Percentiles rank a stretch among this genome's conserved stretches.
Conservation (phyloP, 768 basidiomycete genomes). For the Boletus rubropictus region DNA sequence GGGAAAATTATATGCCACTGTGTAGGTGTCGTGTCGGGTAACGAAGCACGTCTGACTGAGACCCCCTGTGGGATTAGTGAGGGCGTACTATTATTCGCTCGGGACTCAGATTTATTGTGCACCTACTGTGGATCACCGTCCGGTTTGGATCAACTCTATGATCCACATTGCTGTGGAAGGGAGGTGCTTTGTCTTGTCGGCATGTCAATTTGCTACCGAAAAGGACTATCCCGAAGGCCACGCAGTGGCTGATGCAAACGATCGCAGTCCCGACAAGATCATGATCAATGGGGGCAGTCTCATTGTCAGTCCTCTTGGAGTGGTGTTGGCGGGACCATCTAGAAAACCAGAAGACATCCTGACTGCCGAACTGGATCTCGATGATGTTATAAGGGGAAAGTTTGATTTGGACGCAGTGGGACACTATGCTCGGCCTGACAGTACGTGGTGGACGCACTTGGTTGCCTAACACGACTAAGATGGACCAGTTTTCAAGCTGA, state of each 20-base stretch:
- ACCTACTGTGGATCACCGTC: conserved; percentile 58
- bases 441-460: conserved; percentile 31
- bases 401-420: conserved; percentile 59
- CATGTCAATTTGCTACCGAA: conserved; percentile 53
- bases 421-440: conserved; percentile 55
- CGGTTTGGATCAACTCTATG: conserved; percentile 54
- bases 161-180: conserved; percentile 62
- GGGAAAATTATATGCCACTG: conserved; percentile 71
- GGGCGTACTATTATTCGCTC: conserved; percentile 53
- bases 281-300: conserved; percentile 60
- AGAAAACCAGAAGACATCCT: conserved; percentile 47
- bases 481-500: conserved; percentile 28
- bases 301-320: conserved; percentile 54
- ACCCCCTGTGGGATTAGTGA: conserved; percentile 34
- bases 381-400: conserved; percentile 51
- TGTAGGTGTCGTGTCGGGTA: conserved; percentile 30
- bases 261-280: conserved; percentile 40
- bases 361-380: conserved; percentile 53
- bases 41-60: not conserved
- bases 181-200: conserved; percentile 61
- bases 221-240: conserved; percentile 48
- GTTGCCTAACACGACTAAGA: conserved; percentile 5
- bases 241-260: conserved; percentile 35
- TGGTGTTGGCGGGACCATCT: conserved; percentile 55
- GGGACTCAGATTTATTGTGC: conserved; percentile 61